Evolutionary conservation across 2,329 filamentous ascomycete genomes (phyloP).

Genomic region (Phaeosphaeria sp.): DNA sequence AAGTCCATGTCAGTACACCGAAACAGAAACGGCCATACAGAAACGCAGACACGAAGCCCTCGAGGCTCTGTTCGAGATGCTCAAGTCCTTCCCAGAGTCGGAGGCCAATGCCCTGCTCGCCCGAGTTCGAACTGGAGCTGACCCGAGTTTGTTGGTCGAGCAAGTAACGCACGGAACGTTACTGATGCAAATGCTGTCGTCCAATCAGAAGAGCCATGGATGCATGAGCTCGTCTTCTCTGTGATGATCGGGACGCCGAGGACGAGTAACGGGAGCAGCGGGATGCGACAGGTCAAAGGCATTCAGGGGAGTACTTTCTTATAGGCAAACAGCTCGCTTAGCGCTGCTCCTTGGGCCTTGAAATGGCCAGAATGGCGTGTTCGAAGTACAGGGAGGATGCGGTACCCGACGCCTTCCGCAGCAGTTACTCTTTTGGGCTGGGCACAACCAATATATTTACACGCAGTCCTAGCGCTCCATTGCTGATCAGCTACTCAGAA

Average conservation of each 20-base stretch:
- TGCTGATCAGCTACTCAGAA: neutral
- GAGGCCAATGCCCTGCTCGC: conserved; percentile 14
- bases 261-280: neutral
- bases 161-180: conserved; percentile 21
- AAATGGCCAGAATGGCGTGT: neutral
- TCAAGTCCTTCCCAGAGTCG: conserved; percentile 16
- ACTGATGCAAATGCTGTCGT: conserved; percentile 15
- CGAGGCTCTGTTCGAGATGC: conserved; percentile 18
- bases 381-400: neutral
- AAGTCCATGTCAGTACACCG: conserved; percentile 19
- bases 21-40: conserved; percentile 19
- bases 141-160: conserved; percentile 20
- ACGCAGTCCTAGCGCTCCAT: neutral
- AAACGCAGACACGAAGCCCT: conserved; percentile 22
- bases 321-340: conserved; percentile 1
- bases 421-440: neutral
- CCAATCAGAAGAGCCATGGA: neutral
- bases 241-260: neutral
- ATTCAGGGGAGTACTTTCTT: neutral
- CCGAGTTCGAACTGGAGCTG: conserved; percentile 21
- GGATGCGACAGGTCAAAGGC: neutral
- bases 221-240: neutral
- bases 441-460: conserved; percentile 1
- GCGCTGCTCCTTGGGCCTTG: neutral
- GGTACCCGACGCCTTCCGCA: neutral